Conservation (phyloP, 2,329 filamentous ascomycete species). For the Penicillium sp. region DNA sequence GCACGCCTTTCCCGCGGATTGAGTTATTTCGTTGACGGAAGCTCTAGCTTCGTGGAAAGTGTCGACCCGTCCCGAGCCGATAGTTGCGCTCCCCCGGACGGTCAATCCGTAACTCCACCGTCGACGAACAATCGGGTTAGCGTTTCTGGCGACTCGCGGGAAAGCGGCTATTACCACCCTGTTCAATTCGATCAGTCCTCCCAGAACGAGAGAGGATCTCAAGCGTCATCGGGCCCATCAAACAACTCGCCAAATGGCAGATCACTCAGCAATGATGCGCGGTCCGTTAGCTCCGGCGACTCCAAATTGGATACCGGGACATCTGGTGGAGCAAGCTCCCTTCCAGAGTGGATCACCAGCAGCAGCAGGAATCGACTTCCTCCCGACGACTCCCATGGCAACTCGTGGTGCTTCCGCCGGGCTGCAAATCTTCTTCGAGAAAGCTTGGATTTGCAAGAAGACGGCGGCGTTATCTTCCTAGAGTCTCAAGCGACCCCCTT, state of each 20-base stretch:
- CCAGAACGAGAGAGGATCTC: neutral
- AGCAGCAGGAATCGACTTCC: constrained; percentile 31
- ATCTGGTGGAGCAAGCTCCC: constrained; percentile 30
- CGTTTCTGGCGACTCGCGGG: constrained; percentile 27
- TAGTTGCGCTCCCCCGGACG: constrained; percentile 15
- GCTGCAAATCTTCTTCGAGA: constrained; percentile 55
- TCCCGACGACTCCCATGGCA: constrained; percentile 41
- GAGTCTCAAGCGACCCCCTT: constrained; percentile 35
- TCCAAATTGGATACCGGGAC: constrained; percentile 34
- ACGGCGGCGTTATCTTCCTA: constrained; percentile 52
- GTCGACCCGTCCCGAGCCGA: constrained; percentile 27
- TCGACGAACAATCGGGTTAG: constrained; percentile 27
- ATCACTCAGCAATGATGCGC: constrained; percentile 33
- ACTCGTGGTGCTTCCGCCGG: constrained; percentile 50
- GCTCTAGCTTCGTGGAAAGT: constrained; percentile 45
- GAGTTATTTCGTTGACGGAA: constrained; percentile 59
- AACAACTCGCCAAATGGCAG: constrained; percentile 23
- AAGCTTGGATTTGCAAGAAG: constrained; percentile 49
- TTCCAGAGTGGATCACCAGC: constrained; percentile 39
- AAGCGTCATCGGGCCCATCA: constrained; percentile 7
- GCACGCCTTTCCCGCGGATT: constrained; percentile 60
- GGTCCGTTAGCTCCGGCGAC: constrained; percentile 28
- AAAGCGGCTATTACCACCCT: constrained; percentile 14
- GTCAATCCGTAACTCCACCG: constrained; percentile 23
- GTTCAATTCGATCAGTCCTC: constrained; percentile 17